A percentile compares a stretch with the other conserved stretches of the same genome.
Conservation (phyloP, 2,329 filamentous ascomycete genomes). For the Phoma sp. region DNA sequence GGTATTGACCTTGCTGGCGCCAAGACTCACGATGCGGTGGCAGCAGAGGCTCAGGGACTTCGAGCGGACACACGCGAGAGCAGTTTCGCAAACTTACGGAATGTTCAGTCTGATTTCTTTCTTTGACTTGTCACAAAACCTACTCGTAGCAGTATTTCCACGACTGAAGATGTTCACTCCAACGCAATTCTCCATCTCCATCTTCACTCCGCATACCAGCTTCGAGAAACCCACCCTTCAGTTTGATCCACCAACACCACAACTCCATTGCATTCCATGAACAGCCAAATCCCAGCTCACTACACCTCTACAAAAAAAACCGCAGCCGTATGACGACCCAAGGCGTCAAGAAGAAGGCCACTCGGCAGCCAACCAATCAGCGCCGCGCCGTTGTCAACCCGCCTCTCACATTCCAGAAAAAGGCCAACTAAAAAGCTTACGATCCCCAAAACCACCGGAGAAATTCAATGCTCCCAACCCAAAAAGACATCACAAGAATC, state of each 20-base stretch:
- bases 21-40: constrained; percentile 24
- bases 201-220: background rate
- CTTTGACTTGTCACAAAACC: background rate
- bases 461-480: no score
- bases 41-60: background rate
- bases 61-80: background rate
- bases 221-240: background rate
- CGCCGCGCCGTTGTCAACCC: constrained; percentile 4
- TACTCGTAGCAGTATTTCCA: background rate
- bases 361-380: constrained; percentile 21
- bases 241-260: background rate
- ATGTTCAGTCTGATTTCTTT: background rate
- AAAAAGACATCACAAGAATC: no score
- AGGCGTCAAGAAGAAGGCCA: constrained; percentile 2
- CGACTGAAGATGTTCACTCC: background rate
- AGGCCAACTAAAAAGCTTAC: no score
- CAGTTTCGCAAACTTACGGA: background rate
- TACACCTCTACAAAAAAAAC: background rate
- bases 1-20: constrained; percentile 21
- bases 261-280: background rate
- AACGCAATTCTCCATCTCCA: background rate
- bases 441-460: no score
- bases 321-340: constrained; percentile 6
- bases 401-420: no score
- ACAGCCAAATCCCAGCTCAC: background rate